Evolutionary conservation across 352 stramenopile species (phyloP).

Genomic region (Saprolegnia parasitica): DNA sequence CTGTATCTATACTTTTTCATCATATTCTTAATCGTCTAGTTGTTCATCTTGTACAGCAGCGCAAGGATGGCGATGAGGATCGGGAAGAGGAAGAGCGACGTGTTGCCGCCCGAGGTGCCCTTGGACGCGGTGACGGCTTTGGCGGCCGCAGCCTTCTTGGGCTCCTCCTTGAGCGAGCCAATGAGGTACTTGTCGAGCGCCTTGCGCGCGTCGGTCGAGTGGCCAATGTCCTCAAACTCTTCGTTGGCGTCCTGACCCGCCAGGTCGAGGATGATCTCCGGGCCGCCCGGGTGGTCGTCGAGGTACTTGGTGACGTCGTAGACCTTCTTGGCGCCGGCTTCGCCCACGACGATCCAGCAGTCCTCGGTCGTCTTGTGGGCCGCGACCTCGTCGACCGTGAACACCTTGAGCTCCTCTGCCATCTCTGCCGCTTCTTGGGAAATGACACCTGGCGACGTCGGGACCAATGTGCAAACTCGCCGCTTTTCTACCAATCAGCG

Average conservation of each 20-base stretch:
- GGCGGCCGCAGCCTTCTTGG: conserved; percentile 30
- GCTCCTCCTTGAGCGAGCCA: conserved; percentile 83
- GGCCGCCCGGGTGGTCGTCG: conserved; percentile 97
- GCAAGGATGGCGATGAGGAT: conserved; percentile 7
- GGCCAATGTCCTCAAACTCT: conserved; percentile 96
- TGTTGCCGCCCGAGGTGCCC: conserved; percentile 5
- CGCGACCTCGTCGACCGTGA: conserved; percentile 91
- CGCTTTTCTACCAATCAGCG: background rate
- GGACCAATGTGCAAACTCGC: background rate
- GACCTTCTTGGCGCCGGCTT: conserved; percentile 82
- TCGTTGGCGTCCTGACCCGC: conserved; percentile 89
- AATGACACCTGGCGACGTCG: background rate
- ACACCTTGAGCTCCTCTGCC: conserved; percentile 48
- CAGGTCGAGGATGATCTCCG: conserved; percentile 96
- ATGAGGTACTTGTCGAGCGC: conserved; percentile 92
- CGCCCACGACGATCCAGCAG: conserved; percentile 83
- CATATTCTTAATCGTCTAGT: background rate
- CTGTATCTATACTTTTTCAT: too few relatives aligned
- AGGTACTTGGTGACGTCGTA: conserved; percentile 98
- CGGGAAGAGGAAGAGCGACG: background rate
- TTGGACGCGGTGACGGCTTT: background rate
- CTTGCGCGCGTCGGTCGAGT: conserved; percentile 93
- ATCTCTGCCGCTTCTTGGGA: background rate
- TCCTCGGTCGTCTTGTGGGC: conserved; percentile 78
- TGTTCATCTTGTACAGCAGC: conserved; percentile 11